A percentile compares a stretch with the other conserved stretches of the same genome.
phyloP scores from a whole-genome alignment of 2,329 filamentous ascomycete genomes.

The Pseudopyricularia javanii region DNA sequence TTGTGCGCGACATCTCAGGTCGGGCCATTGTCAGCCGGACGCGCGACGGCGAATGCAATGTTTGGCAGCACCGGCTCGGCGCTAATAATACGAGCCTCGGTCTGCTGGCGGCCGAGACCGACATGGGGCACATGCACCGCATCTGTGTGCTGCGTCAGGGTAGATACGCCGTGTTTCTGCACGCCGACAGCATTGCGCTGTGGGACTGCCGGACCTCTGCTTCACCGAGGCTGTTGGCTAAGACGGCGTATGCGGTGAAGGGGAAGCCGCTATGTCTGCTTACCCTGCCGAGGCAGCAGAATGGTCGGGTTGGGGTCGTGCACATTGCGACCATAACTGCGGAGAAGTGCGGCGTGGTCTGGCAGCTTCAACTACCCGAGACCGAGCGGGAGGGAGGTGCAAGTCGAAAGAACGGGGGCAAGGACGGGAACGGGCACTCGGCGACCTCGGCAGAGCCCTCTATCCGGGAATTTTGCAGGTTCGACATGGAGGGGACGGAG shows the following conservation, averaged over 20 bases:
- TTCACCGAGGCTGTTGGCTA: slow-evolving; percentile 45
- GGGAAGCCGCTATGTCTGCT: slow-evolving; percentile 74
- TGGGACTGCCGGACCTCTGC: slow-evolving; percentile 60
- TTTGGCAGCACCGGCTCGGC: slow-evolving; percentile 62
- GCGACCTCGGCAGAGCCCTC: slow-evolving; percentile 13
- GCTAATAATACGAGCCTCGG: slow-evolving; percentile 36
- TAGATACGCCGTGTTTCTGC: slow-evolving; percentile 69
- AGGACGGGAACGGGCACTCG: slow-evolving; percentile 10
- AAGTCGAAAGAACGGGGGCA: neutral
- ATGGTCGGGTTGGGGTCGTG: slow-evolving; percentile 40
- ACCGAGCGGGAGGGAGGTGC: slow-evolving; percentile 13
- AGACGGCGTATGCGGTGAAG: slow-evolving; percentile 41
- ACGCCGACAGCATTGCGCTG: slow-evolving; percentile 56
- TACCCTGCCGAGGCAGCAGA: slow-evolving; percentile 52
- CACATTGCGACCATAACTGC: slow-evolving; percentile 78
- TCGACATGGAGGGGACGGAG: slow-evolving; percentile 50
- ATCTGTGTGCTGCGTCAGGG: slow-evolving; percentile 69
- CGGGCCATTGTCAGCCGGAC: slow-evolving; percentile 73
- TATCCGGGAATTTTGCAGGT: slow-evolving; percentile 57
- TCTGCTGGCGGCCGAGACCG: slow-evolving; percentile 36
- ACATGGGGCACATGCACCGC: slow-evolving; percentile 62
- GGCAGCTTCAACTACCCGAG: slow-evolving; percentile 58
- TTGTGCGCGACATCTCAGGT: slow-evolving; percentile 75
- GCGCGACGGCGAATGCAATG: slow-evolving; percentile 61
- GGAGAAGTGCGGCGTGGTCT: slow-evolving; percentile 66